Percentiles rank a stretch among this genome's conserved stretches.
phyloP scores from a whole-genome alignment of 2,329 filamentous ascomycete genomes.

The Didymella glomerata region DNA sequence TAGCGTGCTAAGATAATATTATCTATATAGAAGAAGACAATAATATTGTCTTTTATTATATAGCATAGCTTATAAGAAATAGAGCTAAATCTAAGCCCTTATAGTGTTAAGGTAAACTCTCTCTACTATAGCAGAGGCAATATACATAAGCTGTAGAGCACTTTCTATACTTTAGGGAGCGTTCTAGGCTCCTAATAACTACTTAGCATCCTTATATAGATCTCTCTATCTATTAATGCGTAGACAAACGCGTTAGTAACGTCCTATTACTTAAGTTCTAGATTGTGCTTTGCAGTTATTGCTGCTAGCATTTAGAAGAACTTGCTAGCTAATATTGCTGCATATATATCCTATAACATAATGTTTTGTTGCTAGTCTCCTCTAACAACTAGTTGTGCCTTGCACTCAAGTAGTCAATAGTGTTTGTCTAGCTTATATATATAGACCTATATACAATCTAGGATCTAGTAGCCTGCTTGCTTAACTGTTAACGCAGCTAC shows the following conservation, averaged over 20 bases:
- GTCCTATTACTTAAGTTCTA: not conserved
- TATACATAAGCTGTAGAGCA: not conserved
- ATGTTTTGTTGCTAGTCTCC: not conserved
- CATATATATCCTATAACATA: not conserved
- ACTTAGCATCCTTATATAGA: not conserved
- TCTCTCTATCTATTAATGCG: not conserved
- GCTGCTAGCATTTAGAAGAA: not conserved
- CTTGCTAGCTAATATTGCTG: not conserved
- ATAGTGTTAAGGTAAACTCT: not conserved
- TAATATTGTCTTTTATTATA: not conserved
- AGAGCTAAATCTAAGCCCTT: not conserved
- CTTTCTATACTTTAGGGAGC: not conserved
- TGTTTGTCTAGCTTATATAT: not conserved
- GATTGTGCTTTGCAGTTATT: not conserved
- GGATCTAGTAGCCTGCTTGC: not conserved
- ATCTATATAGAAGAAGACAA: conserved; percentile 1
- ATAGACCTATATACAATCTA: not conserved
- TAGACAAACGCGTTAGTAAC: not conserved
- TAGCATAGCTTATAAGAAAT: not conserved
- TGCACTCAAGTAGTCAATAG: not conserved
- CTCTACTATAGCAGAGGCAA: not conserved
- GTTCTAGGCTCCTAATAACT: not conserved
- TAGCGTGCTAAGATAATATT: not conserved
- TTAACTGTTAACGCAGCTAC: not conserved
- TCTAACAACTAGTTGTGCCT: not conserved